Conservation (phyloP, 129 eudicot species). For the Gnaphalium uliginosum region DNA sequence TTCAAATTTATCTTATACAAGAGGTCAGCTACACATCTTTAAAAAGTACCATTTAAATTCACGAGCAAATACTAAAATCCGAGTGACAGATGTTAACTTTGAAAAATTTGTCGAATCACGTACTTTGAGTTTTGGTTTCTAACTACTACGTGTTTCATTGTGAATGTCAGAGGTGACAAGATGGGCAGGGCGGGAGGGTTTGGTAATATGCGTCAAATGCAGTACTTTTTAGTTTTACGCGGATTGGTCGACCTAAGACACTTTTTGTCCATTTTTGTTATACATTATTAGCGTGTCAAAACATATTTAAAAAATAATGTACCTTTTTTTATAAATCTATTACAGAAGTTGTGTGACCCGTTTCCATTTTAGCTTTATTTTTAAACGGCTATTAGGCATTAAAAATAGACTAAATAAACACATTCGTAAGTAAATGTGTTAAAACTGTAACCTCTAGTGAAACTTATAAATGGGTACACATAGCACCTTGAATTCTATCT, state of each 20-base stretch:
- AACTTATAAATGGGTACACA: constrained; percentile 11
- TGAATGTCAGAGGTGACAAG: neutral
- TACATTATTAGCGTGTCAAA: neutral
- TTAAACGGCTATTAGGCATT: neutral
- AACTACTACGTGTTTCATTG: too few relatives aligned
- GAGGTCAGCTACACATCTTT: neutral
- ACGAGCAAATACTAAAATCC: neutral
- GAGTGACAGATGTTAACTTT: neutral
- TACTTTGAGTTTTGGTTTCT: neutral
- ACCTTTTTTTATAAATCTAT: neutral
- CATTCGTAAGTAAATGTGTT: neutral
- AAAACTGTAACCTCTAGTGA: neutral
- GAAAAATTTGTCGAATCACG: neutral
- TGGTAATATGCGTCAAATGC: neutral
- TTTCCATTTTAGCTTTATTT: too few relatives aligned
- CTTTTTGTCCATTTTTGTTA: neutral
- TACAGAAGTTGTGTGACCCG: neutral
- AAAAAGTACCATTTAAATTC: neutral
- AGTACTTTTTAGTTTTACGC: neutral
- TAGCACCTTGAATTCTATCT: constrained; percentile 50
- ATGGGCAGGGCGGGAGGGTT: neutral
- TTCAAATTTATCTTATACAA: neutral
- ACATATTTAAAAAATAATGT: too few relatives aligned
- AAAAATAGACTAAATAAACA: neutral
- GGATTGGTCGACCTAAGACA: neutral